Evolutionary conservation across 2,329 filamentous ascomycete genomes (phyloP).

Genomic region (Chaetomium globosum): DNA sequence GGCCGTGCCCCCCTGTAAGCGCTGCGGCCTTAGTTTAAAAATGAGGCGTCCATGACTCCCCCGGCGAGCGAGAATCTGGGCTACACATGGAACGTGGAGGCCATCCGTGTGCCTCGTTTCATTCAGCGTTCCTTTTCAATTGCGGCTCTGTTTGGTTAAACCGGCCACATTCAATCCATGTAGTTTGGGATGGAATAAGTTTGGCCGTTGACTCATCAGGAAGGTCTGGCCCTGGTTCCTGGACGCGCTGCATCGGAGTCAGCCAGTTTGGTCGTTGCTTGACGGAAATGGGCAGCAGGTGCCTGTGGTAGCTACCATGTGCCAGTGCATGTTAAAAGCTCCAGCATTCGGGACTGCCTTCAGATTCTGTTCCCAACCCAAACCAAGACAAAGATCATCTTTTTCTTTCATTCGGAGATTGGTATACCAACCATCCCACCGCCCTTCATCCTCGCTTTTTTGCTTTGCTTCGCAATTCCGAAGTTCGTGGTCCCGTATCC

Average conservation of each 20-base stretch:
- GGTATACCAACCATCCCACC: not conserved
- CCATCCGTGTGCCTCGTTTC: not conserved
- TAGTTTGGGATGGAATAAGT: not conserved
- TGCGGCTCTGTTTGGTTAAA: not conserved
- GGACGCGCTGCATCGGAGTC: not conserved
- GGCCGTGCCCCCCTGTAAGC: not conserved
- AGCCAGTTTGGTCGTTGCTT: not conserved
- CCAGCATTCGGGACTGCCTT: conserved; percentile 4
- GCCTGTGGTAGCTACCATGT: not conserved
- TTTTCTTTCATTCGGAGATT: not conserved
- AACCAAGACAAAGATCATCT: not conserved
- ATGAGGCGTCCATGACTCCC: conserved; percentile 16
- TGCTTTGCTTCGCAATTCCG: not conserved
- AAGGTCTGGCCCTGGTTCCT: not conserved
- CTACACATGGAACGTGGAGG: not conserved
- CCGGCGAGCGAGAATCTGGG: conserved; percentile 19
- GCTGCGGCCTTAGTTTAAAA: no score
- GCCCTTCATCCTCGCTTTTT: not conserved
- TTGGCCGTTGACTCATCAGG: conserved; percentile 21
- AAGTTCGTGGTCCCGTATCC: conserved; percentile 23
- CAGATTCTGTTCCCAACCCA: not conserved
- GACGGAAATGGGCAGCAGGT: no score
- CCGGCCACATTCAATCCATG: no score
- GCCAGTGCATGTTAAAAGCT: conserved; percentile 18
- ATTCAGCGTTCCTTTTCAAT: not conserved